Evolutionary conservation across 805 yeast genomes (phyloP).

Genomic region (Teunomyces panamensis): DNA sequence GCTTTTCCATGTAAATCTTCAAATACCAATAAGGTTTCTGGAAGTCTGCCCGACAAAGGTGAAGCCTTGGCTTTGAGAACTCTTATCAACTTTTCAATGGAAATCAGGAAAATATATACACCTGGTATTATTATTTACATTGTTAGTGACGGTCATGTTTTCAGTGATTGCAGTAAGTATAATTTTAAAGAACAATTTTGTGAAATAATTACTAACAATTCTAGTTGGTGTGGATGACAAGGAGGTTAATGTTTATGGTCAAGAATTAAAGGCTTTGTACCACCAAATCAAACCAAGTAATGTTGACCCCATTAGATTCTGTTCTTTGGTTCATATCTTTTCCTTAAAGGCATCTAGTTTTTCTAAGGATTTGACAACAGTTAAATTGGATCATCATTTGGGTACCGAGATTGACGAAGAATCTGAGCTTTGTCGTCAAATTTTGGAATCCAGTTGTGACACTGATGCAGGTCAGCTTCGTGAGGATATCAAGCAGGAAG

Average conservation of each 20-base stretch:
- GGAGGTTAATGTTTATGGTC: slow-evolving; percentile 48
- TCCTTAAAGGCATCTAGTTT: slow-evolving; percentile 15
- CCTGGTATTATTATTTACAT: slow-evolving; percentile 57
- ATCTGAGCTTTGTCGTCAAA: slow-evolving; percentile 35
- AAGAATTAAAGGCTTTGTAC: slow-evolving; percentile 43
- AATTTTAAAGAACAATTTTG: not conserved
- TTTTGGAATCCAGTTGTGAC: slow-evolving; percentile 36
- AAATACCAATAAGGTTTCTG: slow-evolving; percentile 50
- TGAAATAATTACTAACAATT: slow-evolving; percentile 11
- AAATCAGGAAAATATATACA: slow-evolving; percentile 38
- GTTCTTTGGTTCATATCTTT: slow-evolving; percentile 36
- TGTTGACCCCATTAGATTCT: slow-evolving; percentile 26
- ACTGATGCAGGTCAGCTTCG: slow-evolving; percentile 35
- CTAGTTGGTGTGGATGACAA: slow-evolving; percentile 55
- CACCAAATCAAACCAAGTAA: slow-evolving; percentile 29
- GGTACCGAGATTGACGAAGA: slow-evolving; percentile 30
- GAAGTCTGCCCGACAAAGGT: slow-evolving; percentile 53
- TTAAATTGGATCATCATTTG: slow-evolving; percentile 29
- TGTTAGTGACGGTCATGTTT: slow-evolving; percentile 65
- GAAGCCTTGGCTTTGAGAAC: slow-evolving; percentile 33
- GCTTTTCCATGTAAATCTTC: slow-evolving; percentile 67
- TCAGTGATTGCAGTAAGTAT: slow-evolving; percentile 48
- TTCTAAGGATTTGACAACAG: slow-evolving; percentile 15
- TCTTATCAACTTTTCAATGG: slow-evolving; percentile 28
- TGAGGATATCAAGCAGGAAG: slow-evolving; percentile 31